phyloP scores from a whole-genome alignment of 345 rosid species.

The thale cress (Arabidopsis thaliana) region DNA sequence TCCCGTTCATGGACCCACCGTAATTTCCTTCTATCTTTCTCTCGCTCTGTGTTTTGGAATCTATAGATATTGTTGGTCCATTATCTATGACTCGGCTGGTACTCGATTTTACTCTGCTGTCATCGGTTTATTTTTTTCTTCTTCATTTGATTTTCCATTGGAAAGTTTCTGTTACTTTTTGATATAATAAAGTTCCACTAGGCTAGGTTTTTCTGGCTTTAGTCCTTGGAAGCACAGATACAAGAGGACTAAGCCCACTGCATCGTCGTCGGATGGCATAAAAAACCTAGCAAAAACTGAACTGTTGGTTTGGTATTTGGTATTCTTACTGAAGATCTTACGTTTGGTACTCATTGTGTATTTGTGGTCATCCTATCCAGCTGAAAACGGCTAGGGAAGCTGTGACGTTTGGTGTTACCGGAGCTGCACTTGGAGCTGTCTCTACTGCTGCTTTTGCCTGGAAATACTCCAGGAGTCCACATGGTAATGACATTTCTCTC shows the following conservation, averaged over 20 bases:
- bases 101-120: too few species aligned
- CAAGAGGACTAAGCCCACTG: neutral
- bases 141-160: neutral
- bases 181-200: neutral
- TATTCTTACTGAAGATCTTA: neutral
- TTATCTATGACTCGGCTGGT: too few species aligned
- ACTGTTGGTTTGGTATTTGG: neutral
- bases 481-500: slow-evolving; percentile 54
- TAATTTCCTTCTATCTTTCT: slow-evolving; percentile 28
- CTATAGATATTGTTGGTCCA: too few species aligned
- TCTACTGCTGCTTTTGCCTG: slow-evolving; percentile 84
- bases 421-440: slow-evolving; percentile 74
- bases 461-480: slow-evolving; percentile 87
- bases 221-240: neutral
- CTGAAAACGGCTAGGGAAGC: slow-evolving; percentile 89
- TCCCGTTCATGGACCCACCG: slow-evolving; percentile 81
- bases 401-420: slow-evolving; percentile 54
- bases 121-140: too few species aligned
- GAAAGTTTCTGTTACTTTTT: neutral
- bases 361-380: slow-evolving; percentile 49
- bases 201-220: neutral
- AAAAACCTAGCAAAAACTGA: neutral
- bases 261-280: neutral
- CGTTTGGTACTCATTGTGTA: slow-evolving; percentile 5
- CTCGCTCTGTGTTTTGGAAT: too few species aligned